Evolutionary conservation across 140 eudicot genomes (phyloP), one percentile per base, ranked within the genome.

Genomic region (Erigeron philadelphicus): DNA sequence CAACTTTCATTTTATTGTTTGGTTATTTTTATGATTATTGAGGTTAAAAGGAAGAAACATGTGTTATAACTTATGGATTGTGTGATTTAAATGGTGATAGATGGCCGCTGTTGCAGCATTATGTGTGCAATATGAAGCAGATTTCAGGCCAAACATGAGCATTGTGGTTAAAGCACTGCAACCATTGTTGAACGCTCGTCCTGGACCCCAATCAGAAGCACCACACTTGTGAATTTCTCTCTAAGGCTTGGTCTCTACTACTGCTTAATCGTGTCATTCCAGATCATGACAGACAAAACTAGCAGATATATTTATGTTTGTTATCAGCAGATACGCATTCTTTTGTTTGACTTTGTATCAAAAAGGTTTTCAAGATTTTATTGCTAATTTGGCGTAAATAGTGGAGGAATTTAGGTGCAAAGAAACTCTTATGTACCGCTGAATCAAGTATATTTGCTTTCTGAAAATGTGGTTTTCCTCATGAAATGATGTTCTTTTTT

Each of bases 101-200:
- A 76, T 81, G 82, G 85, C 85, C 1, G 82, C 85, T 0, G 83
- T 81, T 67, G 85, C 85, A 9, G 83, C 83, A 25, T 73, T 81
- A 62, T 81, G 85, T 52, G 72, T 81, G 83, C 80, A 81, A 69
- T 81, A 73, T 19, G 85, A 81, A 72, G 83, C 85, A 0, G 82
- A 78, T 77, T 77, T 72, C 49, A 74, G 83, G 76, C 83, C 85
- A 58, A 72, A 81, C 76, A 81, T 81, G 85, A 77, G 80, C 68
- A 81, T 81, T 64, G 83, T 81, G 8, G 86, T 81, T 35, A 77
- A 78, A 71, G 86, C 83, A 0, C 42, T 78, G 74, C 86, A 81
- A 62, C 82, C 85, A 7, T 64, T 81, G 68, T 41, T 77, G 71
- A 77, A 81, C 15, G 74, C 85, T 57, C 80, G 85, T 11, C 58